These are phyloP conservation scores for Zygosaccharomyces pseudorouxii DNA, from an alignment of 805 yeast species.

Conservation along the genomic window DNA sequence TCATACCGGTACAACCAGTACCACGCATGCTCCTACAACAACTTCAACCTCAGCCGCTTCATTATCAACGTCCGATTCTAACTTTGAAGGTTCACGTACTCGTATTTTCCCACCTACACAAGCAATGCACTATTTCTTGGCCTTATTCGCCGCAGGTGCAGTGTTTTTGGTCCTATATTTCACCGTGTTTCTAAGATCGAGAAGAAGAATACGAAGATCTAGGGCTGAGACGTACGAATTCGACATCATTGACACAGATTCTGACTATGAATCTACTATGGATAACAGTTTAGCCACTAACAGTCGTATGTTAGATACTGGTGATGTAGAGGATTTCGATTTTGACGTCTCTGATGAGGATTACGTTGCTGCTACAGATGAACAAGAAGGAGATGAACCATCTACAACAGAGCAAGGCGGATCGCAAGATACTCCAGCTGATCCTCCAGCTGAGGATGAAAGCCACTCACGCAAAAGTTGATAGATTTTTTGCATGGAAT, in stretches of 20 bases:
- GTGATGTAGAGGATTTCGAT: constrained; percentile 30
- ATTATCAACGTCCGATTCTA: constrained; percentile 11
- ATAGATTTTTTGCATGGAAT: constrained; percentile 5
- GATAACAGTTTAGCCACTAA: constrained; percentile 19
- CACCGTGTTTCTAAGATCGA: constrained; percentile 40
- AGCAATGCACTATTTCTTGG: constrained; percentile 58
- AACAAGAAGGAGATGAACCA: constrained; percentile 2
- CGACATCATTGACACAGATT: constrained; percentile 68
- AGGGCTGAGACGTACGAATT: constrained; percentile 71
- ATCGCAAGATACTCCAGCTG: not conserved
- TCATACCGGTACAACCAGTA: not conserved
- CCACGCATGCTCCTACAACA: constrained; percentile 3
- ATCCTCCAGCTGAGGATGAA: not conserved
- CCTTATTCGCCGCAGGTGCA: constrained; percentile 56
- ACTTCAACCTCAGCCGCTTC: constrained; percentile 5
- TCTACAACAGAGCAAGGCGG: not conserved
- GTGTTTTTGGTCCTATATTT: constrained; percentile 41
- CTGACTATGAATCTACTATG: constrained; percentile 35
- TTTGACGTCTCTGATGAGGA: constrained; percentile 36
- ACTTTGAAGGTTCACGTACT: constrained; percentile 24
- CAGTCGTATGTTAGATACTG: constrained; percentile 13
- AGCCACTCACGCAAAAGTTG: not conserved
- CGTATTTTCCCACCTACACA: constrained; percentile 40
- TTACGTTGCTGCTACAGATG: constrained; percentile 8
- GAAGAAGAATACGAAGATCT: constrained; percentile 48